Evolutionary conservation across 176 grass and related monocot genomes (phyloP).

Genomic region (Musa schizocarpa): DNA sequence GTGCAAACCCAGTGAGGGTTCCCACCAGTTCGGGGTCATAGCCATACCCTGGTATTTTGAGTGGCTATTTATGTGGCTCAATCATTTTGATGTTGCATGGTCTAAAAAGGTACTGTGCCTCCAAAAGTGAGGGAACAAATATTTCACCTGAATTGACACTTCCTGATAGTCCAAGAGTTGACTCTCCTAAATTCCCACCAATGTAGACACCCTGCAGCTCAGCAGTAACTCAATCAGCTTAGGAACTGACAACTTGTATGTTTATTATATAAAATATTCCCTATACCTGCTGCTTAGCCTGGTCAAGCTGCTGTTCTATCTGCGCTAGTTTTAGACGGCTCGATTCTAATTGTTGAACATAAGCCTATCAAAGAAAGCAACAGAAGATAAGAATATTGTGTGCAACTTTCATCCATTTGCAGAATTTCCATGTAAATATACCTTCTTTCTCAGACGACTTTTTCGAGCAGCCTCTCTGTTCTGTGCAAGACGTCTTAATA

Average conservation of each 20-base stretch:
- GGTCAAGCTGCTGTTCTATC: slow-evolving; percentile 72
- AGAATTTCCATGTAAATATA: slow-evolving; percentile 3
- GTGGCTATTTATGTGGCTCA: not conserved
- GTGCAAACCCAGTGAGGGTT: too few relatives aligned
- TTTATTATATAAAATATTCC: not conserved
- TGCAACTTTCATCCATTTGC: not conserved
- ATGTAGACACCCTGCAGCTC: slow-evolving; percentile 33
- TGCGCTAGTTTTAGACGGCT: slow-evolving; percentile 80
- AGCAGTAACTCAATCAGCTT: not conserved
- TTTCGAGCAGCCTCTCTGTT: slow-evolving; percentile 47
- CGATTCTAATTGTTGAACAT: slow-evolving; percentile 89
- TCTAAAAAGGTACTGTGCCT: not conserved
- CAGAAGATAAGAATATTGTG: not conserved
- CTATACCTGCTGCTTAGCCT: slow-evolving; percentile 55
- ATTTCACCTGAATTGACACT: slow-evolving; percentile 48
- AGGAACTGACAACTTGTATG: not conserved
- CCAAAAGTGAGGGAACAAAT: not conserved
- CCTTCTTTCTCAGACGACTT: slow-evolving; percentile 82
- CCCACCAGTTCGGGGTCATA: too few relatives aligned
- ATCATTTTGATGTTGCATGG: not conserved
- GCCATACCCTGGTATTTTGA: too few relatives aligned
- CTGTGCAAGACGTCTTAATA: slow-evolving; percentile 36
- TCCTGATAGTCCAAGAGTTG: slow-evolving; percentile 37
- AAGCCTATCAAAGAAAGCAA: slow-evolving; percentile 44
- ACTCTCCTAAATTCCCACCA: slow-evolving; percentile 42